A percentile compares a stretch with the other conserved stretches of the same genome.
Conservation (phyloP, 2,329 filamentous ascomycete genomes). For the Fusarium redolens region DNA sequence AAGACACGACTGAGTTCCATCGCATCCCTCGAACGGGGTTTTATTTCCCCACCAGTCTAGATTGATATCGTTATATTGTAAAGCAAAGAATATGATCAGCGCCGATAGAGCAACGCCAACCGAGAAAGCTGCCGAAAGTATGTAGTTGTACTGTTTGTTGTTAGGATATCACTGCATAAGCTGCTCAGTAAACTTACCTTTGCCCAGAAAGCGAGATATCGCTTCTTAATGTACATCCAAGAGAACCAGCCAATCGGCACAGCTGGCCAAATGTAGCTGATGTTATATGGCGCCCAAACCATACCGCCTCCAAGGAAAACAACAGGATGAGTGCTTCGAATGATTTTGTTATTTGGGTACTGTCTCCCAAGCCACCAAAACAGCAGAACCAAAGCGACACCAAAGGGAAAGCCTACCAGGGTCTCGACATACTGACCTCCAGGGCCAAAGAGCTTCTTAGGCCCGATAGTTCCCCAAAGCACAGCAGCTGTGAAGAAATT, state of each 20-base stretch:
- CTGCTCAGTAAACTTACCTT: slow-evolving; percentile 47
- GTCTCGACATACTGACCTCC: slow-evolving; percentile 51
- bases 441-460: slow-evolving; percentile 51
- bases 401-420: slow-evolving; percentile 54
- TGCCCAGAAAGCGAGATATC: slow-evolving; percentile 61
- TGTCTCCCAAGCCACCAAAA: slow-evolving; percentile 52
- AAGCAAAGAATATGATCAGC: slow-evolving; percentile 61
- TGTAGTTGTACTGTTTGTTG: slow-evolving; percentile 56
- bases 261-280: slow-evolving; percentile 59
- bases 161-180: slow-evolving; percentile 8
- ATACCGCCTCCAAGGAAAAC: slow-evolving; percentile 55
- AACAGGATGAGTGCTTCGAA: slow-evolving; percentile 57
- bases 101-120: slow-evolving; percentile 59
- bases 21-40: slow-evolving; percentile 42
- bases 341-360: slow-evolving; percentile 46
- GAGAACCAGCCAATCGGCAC: slow-evolving; percentile 60
- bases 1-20: slow-evolving; percentile 39
- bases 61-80: slow-evolving; percentile 53
- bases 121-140: slow-evolving; percentile 59
- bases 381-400: slow-evolving; percentile 50
- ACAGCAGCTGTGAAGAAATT: slow-evolving; percentile 55
- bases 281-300: slow-evolving; percentile 58
- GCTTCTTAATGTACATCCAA: slow-evolving; percentile 59
- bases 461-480: slow-evolving; percentile 56
- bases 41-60: slow-evolving; percentile 61